These are phyloP conservation scores for Scedosporium boydii DNA, from an alignment of 2,329 filamentous ascomycete genomes.

Conservation along the genomic window DNA sequence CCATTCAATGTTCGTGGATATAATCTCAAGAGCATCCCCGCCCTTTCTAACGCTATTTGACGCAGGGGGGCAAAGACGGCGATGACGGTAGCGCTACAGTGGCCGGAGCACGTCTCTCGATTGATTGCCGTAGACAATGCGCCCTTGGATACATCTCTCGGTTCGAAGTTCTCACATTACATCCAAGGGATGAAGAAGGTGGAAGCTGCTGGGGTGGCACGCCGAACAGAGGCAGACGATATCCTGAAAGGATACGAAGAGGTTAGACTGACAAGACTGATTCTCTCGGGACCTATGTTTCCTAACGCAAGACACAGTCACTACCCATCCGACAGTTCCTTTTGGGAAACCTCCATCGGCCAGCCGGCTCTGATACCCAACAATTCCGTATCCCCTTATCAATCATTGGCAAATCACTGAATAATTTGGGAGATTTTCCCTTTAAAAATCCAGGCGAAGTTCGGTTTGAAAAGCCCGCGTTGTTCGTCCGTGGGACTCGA, in stretches of 20 bases:
- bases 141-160: conserved; percentile 69
- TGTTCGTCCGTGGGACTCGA: conserved; percentile 71
- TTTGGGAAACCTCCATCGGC: conserved; percentile 69
- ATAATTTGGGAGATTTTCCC: conserved; percentile 80
- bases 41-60: background rate
- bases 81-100: conserved; percentile 72
- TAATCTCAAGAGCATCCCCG: background rate
- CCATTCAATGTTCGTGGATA: conserved; percentile 68
- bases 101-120: conserved; percentile 56
- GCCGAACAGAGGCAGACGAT: conserved; percentile 67
- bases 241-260: conserved; percentile 69
- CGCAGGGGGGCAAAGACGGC: conserved; percentile 79
- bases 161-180: conserved; percentile 69
- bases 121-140: conserved; percentile 88
- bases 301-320: conserved; percentile 29
- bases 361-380: conserved; percentile 38
- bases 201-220: conserved; percentile 56
- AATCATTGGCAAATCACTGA: conserved; percentile 57
- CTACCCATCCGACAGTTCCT: conserved; percentile 82
- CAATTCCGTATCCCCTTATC: conserved; percentile 74
- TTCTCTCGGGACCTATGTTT: background rate
- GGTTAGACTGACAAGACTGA: conserved; percentile 25
- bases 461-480: conserved; percentile 65
- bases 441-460: conserved; percentile 61
- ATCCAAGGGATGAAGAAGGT: conserved; percentile 77